These are phyloP conservation scores for Heterobasidion parviporum DNA, from an alignment of 1,284 basidiomycete genomes.

Conservation along the genomic window DNA sequence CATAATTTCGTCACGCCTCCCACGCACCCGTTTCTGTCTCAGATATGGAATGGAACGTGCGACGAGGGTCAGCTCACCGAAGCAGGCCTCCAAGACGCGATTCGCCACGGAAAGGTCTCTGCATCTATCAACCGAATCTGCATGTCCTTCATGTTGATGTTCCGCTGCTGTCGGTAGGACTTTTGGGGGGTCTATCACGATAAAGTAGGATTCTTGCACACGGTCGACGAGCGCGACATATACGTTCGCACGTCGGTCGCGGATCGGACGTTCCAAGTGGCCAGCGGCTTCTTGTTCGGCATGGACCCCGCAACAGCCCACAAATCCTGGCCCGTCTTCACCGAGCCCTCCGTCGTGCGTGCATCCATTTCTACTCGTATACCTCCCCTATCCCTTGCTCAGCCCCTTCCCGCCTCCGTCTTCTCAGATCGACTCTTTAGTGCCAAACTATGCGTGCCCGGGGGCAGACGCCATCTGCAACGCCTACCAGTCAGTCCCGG, in stretches of 20 bases:
- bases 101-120: conserved; percentile 37
- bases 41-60: conserved; percentile 49
- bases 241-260: conserved; percentile 37
- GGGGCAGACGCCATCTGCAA: conserved; percentile 34
- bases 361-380: background rate
- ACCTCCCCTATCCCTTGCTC: background rate
- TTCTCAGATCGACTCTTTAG: conserved; percentile 40
- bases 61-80: conserved; percentile 44
- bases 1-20: conserved; percentile 30
- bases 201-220: conserved; percentile 31
- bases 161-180: conserved; percentile 24
- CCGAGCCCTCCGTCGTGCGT: conserved; percentile 30
- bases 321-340: conserved; percentile 32
- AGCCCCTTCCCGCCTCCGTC: background rate
- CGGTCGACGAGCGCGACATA: conserved; percentile 31
- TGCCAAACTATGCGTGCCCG: conserved; percentile 40
- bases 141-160: background rate
- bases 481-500: conserved; percentile 36
- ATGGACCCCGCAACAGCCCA: conserved; percentile 33
- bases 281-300: conserved; percentile 39
- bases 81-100: conserved; percentile 38
- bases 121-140: background rate
- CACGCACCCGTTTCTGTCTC: conserved; percentile 37
- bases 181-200: conserved; percentile 42
- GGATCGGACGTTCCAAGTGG: conserved; percentile 42